Evolutionary conservation across 2,329 filamentous ascomycete species (phyloP), one percentile per base, ranked within the genome.

Genomic region (Claviceps sp.): DNA sequence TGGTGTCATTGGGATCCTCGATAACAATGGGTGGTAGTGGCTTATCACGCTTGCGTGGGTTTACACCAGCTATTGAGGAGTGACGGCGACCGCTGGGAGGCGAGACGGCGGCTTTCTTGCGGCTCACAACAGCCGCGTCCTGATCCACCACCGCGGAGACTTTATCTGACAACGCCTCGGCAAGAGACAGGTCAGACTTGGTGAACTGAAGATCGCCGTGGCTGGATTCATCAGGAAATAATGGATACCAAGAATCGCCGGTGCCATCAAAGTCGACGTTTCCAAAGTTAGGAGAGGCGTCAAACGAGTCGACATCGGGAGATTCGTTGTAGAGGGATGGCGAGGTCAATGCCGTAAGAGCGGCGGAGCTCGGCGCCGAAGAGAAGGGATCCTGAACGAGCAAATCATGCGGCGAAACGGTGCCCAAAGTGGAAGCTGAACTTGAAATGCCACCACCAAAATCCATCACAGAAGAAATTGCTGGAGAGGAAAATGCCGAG

Each of bases 381-480:
- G 80, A 74, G 62, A 81, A 81, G 54, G 77, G 74, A 61, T 87
- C 81, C 59, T 81, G 79, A 60, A 90, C 74, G 58, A 85, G 71
- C 58, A 95, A 74, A 62, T 95, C 89, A 67, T 87, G 84, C 20
- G 89, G 89, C 55, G 89, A 95, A 56, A 95, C 79, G 43, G 89
- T 95, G 60, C 77, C 79, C 63, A 81, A 63, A 64, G 80, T 77
- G 63, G 71, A 73, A 34, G 69, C 68, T 50, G 75, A 72, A 65
- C 73, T 75, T 45, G 74, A 70, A 41, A 69, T 68, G 59, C 70
- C 72, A 54, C 67, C 65, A 54, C 61, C 68, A 58, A 76, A 65
- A 60, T 81, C 79, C 66, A 78, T 78, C 48, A 71, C 69, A 37
- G 67, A 68, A 47, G 71, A 65, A 47, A 77, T 64, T 52, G 71